Evolutionary conservation across 208 protist species (phyloP).

Genomic region (Trypanosoma brucei): DNA sequence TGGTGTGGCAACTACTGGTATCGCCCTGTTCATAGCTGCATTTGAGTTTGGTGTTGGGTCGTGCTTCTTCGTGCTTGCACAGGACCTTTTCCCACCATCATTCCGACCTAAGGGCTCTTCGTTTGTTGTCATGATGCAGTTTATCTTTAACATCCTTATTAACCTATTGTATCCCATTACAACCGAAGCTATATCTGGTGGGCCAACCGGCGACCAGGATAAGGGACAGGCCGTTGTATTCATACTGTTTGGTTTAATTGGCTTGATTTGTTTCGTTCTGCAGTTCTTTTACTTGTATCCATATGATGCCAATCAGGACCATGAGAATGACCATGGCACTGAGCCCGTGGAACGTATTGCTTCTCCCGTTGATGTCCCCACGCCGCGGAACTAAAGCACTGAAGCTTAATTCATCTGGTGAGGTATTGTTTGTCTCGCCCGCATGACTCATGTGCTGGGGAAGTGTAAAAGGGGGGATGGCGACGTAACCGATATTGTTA

Average conservation of each 20-base stretch:
- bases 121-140: slow-evolving; percentile 62
- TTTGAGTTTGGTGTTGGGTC: slow-evolving; percentile 75
- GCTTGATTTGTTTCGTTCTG: slow-evolving; percentile 62
- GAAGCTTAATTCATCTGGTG: no score
- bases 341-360: no score
- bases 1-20: slow-evolving; percentile 69
- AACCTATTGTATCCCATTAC: slow-evolving; percentile 84
- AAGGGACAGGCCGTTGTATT: slow-evolving; percentile 84
- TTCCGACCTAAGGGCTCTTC: slow-evolving; percentile 72
- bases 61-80: slow-evolving; percentile 77
- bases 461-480: no score
- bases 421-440: no score
- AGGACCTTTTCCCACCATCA: slow-evolving; percentile 77
- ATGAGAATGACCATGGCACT: no score
- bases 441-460: no score
- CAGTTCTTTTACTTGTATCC: slow-evolving; percentile 72
- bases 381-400: no score
- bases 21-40: slow-evolving; percentile 69
- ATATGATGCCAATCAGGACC: slow-evolving; percentile 27
- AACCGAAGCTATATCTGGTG: slow-evolving; percentile 70
- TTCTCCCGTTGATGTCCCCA: no score
- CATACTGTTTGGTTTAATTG: slow-evolving; percentile 78
- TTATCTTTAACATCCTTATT: slow-evolving; percentile 86
- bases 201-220: slow-evolving; percentile 73
- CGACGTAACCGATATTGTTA: no score